Conservation (phyloP, 2,329 filamentous ascomycete species). For the Pseudonectria buxi region DNA sequence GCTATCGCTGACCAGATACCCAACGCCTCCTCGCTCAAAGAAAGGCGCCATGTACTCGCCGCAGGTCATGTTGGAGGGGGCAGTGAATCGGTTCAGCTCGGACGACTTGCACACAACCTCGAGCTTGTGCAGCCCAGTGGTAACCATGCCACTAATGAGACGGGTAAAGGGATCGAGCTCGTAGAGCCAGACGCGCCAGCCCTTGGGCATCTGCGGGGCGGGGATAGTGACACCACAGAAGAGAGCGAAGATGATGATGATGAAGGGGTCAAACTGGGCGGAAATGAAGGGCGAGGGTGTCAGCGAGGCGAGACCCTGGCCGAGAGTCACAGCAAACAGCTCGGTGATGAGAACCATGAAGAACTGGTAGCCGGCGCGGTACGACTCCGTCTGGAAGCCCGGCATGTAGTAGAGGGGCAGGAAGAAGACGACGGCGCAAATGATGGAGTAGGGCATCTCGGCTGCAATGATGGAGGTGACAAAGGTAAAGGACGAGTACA, state of each 20-base stretch:
- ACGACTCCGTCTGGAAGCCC: slow-evolving; percentile 56
- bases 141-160: slow-evolving; percentile 72
- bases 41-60: slow-evolving; percentile 69
- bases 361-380: slow-evolving; percentile 78
- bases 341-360: slow-evolving; percentile 79
- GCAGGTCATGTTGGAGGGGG: slow-evolving; percentile 60
- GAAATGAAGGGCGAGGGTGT: slow-evolving; percentile 76
- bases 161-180: slow-evolving; percentile 78
- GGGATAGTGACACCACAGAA: slow-evolving; percentile 87
- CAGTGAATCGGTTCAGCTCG: slow-evolving; percentile 63
- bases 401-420: slow-evolving; percentile 80
- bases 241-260: slow-evolving; percentile 74
- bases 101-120: slow-evolving; percentile 51
- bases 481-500: slow-evolving; percentile 77
- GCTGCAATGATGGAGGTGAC: slow-evolving; percentile 70
- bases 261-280: slow-evolving; percentile 71
- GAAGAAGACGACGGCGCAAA: slow-evolving; percentile 78
- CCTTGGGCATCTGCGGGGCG: slow-evolving; percentile 66
- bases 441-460: slow-evolving; percentile 75
- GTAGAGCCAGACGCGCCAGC: slow-evolving; percentile 78
- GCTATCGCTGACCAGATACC: slow-evolving; percentile 62
- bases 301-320: slow-evolving; percentile 67
- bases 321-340: slow-evolving; percentile 75
- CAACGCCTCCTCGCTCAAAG: slow-evolving; percentile 60
- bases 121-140: slow-evolving; percentile 64